A percentile compares a stretch with the other conserved stretches of the same genome.
Conservation (phyloP, 2,329 filamentous ascomycete species). For the Pseudogymnoascus sp. region DNA sequence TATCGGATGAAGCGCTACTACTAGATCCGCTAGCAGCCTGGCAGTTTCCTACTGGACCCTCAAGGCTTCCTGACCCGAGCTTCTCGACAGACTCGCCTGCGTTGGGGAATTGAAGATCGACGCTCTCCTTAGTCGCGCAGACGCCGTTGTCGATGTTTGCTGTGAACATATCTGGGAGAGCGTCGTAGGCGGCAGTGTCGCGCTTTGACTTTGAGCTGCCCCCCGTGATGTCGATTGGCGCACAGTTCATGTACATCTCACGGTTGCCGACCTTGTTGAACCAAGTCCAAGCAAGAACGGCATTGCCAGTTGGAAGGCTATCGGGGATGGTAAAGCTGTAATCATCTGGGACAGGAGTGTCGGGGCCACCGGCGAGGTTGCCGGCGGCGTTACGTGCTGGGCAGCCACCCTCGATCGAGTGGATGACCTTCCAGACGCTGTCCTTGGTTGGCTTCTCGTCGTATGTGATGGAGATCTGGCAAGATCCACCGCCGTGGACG, state of each 20-base stretch:
- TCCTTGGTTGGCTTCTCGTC: conserved; percentile 59
- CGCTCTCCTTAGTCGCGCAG: conserved; percentile 40
- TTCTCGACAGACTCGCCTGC: conserved; percentile 46
- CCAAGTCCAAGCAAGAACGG: conserved; percentile 87
- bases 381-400: conserved; percentile 50
- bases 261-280: conserved; percentile 87
- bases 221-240: conserved; percentile 56
- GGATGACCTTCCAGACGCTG: conserved; percentile 79
- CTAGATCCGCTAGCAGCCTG: conserved; percentile 20
- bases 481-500: conserved; percentile 84
- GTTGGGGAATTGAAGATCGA: conserved; percentile 45
- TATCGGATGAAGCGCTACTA: background rate
- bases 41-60: conserved; percentile 23
- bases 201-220: conserved; percentile 34
- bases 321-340: conserved; percentile 67
- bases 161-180: conserved; percentile 66
- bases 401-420: conserved; percentile 80
- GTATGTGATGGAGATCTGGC: conserved; percentile 79
- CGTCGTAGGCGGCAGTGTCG: conserved; percentile 44
- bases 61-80: conserved; percentile 25
- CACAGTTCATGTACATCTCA: conserved; percentile 98
- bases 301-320: conserved; percentile 65
- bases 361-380: conserved; percentile 46
- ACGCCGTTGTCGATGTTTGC: conserved; percentile 46
- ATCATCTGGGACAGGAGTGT: conserved; percentile 38